Evolutionary conservation across 1,284 basidiomycete species (phyloP).

Genomic region (Malassezia furfur): DNA sequence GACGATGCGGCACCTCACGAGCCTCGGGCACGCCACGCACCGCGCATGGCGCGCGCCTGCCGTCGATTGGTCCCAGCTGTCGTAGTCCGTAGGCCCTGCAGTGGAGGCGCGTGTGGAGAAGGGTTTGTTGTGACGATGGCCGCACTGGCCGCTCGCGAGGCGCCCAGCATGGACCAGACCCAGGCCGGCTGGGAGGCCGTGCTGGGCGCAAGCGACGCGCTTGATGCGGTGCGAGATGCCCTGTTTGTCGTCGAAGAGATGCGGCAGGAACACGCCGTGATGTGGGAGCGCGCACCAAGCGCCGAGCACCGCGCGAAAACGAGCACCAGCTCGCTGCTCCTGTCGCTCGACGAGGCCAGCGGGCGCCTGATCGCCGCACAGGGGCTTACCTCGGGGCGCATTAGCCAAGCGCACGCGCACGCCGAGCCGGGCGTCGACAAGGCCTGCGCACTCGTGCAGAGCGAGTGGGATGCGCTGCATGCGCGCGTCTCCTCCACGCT

Average conservation of each 20-base stretch:
- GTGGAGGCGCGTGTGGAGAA: neutral
- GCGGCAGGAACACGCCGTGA: constrained; percentile 1
- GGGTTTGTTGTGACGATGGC: too few relatives aligned
- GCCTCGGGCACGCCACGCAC: constrained; percentile 17
- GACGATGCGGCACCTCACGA: constrained; percentile 64
- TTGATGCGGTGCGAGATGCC: constrained; percentile 8
- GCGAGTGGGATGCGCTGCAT: neutral
- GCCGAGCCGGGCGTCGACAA: neutral
- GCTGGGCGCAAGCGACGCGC: constrained; percentile 4
- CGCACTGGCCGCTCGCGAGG: too few relatives aligned
- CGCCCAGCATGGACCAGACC: too few relatives aligned
- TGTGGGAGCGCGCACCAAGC: constrained; percentile 5
- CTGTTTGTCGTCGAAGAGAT: constrained; percentile 10
- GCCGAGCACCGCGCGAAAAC: neutral
- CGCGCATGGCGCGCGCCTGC: neutral
- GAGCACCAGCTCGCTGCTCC: neutral
- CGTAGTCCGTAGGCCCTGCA: neutral
- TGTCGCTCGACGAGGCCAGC: constrained; percentile 7
- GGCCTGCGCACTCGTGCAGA: neutral
- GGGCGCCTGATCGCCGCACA: constrained; percentile 4
- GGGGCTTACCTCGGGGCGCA: neutral
- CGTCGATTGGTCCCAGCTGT: constrained; percentile 6
- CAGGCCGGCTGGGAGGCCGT: constrained; percentile 8
- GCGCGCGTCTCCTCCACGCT: neutral
- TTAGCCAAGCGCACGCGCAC: neutral